Evolutionary conservation across 176 grass and related monocot species (phyloP), one percentile per base, ranked within the genome.

Genomic region (Musa schizocarpa): DNA sequence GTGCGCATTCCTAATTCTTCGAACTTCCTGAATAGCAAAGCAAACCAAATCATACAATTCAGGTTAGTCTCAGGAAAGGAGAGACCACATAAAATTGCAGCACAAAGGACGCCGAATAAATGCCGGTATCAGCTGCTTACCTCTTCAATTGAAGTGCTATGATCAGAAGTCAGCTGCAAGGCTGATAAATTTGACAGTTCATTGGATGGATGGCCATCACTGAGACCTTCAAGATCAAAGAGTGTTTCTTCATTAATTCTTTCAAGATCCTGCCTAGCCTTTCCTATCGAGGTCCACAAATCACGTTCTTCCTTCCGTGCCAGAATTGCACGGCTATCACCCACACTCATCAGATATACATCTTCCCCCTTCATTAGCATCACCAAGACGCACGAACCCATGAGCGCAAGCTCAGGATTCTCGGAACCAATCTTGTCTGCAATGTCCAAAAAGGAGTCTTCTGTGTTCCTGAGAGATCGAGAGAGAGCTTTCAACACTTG

Each of bases 361-460:
- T 74, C 53, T 5, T 74, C 71, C 8, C 19, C 71, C 23, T 74
- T 74, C 71, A 74, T 56, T 22, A 74, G 54, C 52, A 74, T 58
- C 53, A 57, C 72, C 23, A 74, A 50, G 26, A 58, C 72, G 26
- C 72, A 74, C 2, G 72, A 74, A 9, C 72, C 72, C 72, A 74
- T 74, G 23, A 74, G 72, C 53, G 72, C 72, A 8, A 74, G 53
- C 16, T 74, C 72, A 9, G 72, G 72, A 51, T 74, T 74, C 53
- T 74, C 72, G 0, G 14, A 27, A 6, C 29, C 24, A 11, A 74
- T 74, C 9, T 58, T 74, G 13, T 74, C 72, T 23, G 72, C 72
- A 53, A 74, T 74, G 52, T 58, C 72, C 72, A 74, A n/a, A 50
- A 74, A 74, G 53, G 53, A 74, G 9, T 74, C 53, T 53, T 74